A percentile compares a stretch with the other conserved stretches of the same genome.
phyloP scores from a whole-genome alignment of 192 early-diverging fungal species.

The Coemansia sp. region DNA sequence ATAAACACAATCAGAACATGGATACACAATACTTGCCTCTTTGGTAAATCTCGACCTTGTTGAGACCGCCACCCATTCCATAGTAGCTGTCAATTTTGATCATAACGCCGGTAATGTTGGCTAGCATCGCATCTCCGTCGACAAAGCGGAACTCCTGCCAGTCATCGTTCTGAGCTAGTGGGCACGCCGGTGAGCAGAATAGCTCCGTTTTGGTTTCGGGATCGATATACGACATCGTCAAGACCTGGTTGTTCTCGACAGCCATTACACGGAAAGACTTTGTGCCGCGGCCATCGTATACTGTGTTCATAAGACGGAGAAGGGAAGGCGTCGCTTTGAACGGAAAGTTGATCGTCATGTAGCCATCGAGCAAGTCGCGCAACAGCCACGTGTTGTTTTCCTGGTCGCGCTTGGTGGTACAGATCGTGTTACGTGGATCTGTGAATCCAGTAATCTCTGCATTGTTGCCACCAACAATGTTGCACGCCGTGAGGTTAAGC shows the following conservation, averaged over 20 bases:
- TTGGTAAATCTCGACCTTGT: slow-evolving; percentile 51
- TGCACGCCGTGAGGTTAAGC: slow-evolving; percentile 46
- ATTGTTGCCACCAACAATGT: slow-evolving; percentile 56
- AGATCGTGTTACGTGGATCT: slow-evolving; percentile 55
- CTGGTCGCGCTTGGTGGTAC: slow-evolving; percentile 27
- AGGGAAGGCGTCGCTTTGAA: slow-evolving; percentile 58
- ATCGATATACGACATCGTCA: slow-evolving; percentile 66
- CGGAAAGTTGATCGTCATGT: slow-evolving; percentile 60
- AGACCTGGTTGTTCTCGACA: slow-evolving; percentile 52
- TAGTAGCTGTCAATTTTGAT: slow-evolving; percentile 61
- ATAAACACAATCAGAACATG: background rate
- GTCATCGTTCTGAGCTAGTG: slow-evolving; percentile 30
- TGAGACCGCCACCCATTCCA: slow-evolving; percentile 52
- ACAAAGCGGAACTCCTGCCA: slow-evolving; percentile 54
- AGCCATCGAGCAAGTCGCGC: slow-evolving; percentile 65
- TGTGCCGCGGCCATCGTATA: slow-evolving; percentile 58
- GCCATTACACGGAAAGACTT: slow-evolving; percentile 66
- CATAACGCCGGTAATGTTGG: slow-evolving; percentile 53
- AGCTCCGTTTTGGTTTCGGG: slow-evolving; percentile 41
- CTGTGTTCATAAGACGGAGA: slow-evolving; percentile 65
- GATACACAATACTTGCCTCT: slow-evolving; percentile 31
- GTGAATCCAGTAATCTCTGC: slow-evolving; percentile 30
- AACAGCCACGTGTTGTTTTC: slow-evolving; percentile 64
- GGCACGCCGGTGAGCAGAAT: slow-evolving; percentile 45
- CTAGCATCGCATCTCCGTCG: slow-evolving; percentile 41